Base-by-base conservation (phyloP, 768 basidiomycete genomes). In the Coprinopsis marcescibilis region DNA sequence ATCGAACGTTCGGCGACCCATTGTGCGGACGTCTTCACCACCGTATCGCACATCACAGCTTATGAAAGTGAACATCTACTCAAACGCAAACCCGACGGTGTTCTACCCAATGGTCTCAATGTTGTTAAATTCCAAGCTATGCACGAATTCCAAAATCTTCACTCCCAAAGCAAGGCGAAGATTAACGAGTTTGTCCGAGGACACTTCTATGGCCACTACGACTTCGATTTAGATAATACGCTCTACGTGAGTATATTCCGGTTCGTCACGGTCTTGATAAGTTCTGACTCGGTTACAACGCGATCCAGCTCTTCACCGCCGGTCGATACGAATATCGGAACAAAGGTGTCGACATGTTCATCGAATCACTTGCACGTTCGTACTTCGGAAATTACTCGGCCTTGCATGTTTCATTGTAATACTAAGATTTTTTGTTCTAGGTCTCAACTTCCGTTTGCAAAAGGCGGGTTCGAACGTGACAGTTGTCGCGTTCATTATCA, bases 341-440 rank as follows among this genome's bases (percentile, higher is more conserved):
- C 73, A 99, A 99, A 72, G 96, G 96, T 46, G 93, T 98, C 24
- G 96, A 99, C 62, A 96, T 99, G 95, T 99, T 97, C 64, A 95
- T 99, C 55, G 96, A 99, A 68, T 77, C 86, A 14, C 80, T 99
- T 47, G 96, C 95, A 23, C 89, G 95, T 81, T 54, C 37, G 77
- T 65, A 27, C 40, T 29, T 45, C 3, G 30, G 32, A 30, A 36
- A 39, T 38, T 43, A 30, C 29, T 44, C 35, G 38, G 29, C 26
- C 19, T 12, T 41, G 33, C 43, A 32, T 35, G 34, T 45, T 21
- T 27, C 33, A 39, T 17, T 25, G 32, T 45, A 8, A 46, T 43
- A 4, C 41, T 43, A n/a, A 30, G 26, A 13, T 43, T 27, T n/a
- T 17, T 39, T 46, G 48, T 15, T 35, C 15, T 43, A 73, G 71